These are phyloP conservation scores for Scalesia atractyloides DNA, from an alignment of 129 eudicot genomes.

Conservation along the genomic window DNA sequence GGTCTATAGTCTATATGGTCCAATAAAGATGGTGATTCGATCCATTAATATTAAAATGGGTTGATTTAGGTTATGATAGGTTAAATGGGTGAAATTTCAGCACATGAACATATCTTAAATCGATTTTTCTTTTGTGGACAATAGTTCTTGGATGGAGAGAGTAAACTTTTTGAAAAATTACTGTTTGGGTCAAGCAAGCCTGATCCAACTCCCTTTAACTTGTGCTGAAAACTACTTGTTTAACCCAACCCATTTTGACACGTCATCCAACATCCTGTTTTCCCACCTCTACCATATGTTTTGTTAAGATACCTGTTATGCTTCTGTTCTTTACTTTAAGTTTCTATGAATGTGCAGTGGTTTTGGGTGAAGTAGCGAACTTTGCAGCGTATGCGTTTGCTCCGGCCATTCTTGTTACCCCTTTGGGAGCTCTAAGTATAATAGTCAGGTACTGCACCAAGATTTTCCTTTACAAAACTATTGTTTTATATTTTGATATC, in stretches of 20 bases:
- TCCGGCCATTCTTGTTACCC: conserved; percentile 96
- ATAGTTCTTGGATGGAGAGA: no score
- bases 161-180: no score
- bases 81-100: background rate
- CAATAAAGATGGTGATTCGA: background rate
- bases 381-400: conserved; percentile 97
- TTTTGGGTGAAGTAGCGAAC: conserved; percentile 79
- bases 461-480: background rate
- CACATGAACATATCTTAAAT: background rate
- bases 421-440: conserved; percentile 91
- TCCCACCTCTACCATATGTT: background rate
- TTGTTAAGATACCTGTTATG: background rate
- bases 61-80: background rate
- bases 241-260: background rate
- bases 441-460: conserved; percentile 70
- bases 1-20: no score
- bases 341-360: conserved; percentile 51
- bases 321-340: conserved; percentile 3
- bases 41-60: background rate
- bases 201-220: no score
- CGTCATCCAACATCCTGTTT: background rate
- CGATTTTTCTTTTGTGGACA: no score
- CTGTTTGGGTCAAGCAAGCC: no score
- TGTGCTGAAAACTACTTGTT: background rate
- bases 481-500: background rate